These are phyloP conservation scores for Vitis rotundifolia DNA, from an alignment of 164 flowering plant genomes.

Conservation along the genomic window DNA sequence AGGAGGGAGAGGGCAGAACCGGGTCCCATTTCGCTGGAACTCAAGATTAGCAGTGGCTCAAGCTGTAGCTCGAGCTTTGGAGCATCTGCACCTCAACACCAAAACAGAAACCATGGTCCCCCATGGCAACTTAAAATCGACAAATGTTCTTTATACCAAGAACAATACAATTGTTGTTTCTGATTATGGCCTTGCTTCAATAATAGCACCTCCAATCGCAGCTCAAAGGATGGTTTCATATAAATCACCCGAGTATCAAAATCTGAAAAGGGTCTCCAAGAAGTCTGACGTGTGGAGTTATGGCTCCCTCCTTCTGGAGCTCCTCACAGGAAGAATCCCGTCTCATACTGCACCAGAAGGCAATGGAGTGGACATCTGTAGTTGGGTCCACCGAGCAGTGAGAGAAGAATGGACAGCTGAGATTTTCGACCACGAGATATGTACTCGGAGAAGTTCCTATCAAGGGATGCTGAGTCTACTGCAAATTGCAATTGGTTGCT, in stretches of 20 bases:
- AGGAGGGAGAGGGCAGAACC: slow-evolving; percentile 46
- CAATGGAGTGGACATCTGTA: slow-evolving; percentile 54
- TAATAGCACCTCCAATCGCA: slow-evolving; percentile 27
- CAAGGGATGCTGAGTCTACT: slow-evolving; percentile 55
- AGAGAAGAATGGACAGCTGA: slow-evolving; percentile 88
- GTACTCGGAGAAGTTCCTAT: slow-evolving; percentile 27
- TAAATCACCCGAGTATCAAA: slow-evolving; percentile 58
- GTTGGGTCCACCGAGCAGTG: slow-evolving; percentile 68
- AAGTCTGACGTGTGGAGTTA: slow-evolving; percentile 68
- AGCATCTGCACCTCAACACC: slow-evolving; percentile 45
- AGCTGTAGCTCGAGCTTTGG: slow-evolving; percentile 56
- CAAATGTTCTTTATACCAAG: slow-evolving; percentile 42
- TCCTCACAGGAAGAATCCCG: slow-evolving; percentile 55
- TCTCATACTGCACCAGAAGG: slow-evolving; percentile 34
- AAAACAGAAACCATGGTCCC: slow-evolving; percentile 26
- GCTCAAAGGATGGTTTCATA: slow-evolving; percentile 37
- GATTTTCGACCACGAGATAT: slow-evolving; percentile 61
- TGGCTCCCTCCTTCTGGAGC: slow-evolving; percentile 60
- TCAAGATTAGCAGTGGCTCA: slow-evolving; percentile 46
- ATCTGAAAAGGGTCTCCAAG: slow-evolving; percentile 25
- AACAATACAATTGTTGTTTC: slow-evolving; percentile 26
- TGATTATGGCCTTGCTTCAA: slow-evolving; percentile 35
- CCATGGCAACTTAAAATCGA: slow-evolving; percentile 57
- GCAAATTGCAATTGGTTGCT: slow-evolving; percentile 55
- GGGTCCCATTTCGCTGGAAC: slow-evolving; percentile 62